Conservation (phyloP, 2,329 filamentous ascomycete species). For the Fusarium decemcellulare region DNA sequence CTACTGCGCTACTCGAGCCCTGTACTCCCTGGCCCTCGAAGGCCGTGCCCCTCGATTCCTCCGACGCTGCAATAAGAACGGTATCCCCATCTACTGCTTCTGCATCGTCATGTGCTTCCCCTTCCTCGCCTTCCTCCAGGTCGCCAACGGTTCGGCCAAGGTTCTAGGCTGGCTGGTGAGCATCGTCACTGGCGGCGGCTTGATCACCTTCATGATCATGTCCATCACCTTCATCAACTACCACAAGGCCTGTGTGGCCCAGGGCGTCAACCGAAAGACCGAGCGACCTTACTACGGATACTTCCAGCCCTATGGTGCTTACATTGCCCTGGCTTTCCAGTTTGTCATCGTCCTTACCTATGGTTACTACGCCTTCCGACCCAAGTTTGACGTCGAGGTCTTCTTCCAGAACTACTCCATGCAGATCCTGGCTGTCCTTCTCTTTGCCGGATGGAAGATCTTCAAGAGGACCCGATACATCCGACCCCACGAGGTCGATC, state of each 20-base stretch:
- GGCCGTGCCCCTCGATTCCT: slow-evolving; percentile 66
- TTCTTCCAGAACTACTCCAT: slow-evolving; percentile 70
- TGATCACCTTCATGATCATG: slow-evolving; percentile 73
- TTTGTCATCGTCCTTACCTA: slow-evolving; percentile 62
- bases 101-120: slow-evolving; percentile 65
- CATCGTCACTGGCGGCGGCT: slow-evolving; percentile 67
- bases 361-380: slow-evolving; percentile 66
- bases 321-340: slow-evolving; percentile 58
- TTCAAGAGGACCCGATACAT: slow-evolving; percentile 70
- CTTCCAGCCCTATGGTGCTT: slow-evolving; percentile 54
- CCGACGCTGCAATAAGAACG: slow-evolving; percentile 69
- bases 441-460: slow-evolving; percentile 74
- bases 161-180: slow-evolving; percentile 68
- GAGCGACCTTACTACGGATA: slow-evolving; percentile 71
- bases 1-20: slow-evolving; percentile 63
- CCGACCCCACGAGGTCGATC: slow-evolving; percentile 66
- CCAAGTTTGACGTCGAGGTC: slow-evolving; percentile 60
- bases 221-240: slow-evolving; percentile 61
- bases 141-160: slow-evolving; percentile 61
- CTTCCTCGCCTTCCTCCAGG: slow-evolving; percentile 65
- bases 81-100: slow-evolving; percentile 73
- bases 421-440: slow-evolving; percentile 65
- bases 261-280: slow-evolving; percentile 63
- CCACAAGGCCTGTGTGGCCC: slow-evolving; percentile 66
- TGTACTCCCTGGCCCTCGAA: slow-evolving; percentile 64